Evolutionary conservation across 1,284 basidiomycete species (phyloP), one percentile per base, ranked within the genome.

Genomic region (Heterobasidion occidentale): DNA sequence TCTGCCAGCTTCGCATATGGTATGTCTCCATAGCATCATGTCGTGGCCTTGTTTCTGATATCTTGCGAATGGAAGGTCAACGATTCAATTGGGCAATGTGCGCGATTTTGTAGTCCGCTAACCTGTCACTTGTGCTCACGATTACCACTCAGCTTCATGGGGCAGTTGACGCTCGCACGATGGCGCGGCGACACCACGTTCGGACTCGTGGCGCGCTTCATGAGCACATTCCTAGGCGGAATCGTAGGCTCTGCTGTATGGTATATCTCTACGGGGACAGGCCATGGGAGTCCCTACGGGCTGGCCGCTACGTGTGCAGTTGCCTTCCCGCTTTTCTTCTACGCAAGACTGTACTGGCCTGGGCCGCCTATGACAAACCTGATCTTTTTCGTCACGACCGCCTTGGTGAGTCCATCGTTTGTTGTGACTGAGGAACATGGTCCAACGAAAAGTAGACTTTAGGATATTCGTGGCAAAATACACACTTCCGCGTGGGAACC

Each of bases 111-210:
- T 49, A 27, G 11, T 36, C 55, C 19, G 48, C 14, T 2, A 3
- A 14, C 49, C 34, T 46, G 27, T 9, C n/a, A 27, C 33, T 36
- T 14, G 34, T 11, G 56, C 9, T 48, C 52, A 62, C 6, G 12
- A 6, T 60, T 51, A 12, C 8, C 42, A 34, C 17, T 14, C 55
- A 88, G 86, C 19, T 77, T 90, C 62, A 87, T 89, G 81, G 85
- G 79, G 0, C 86, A 90, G 60, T 70, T 88, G 17, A 88, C 85
- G 0, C 68, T 88, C 1, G 73, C 84, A 11, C 78, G 86, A 9
- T 88, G 87, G 64, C 76, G 86, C 55, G 91, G 90, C 1, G 90
- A 92, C 59, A 93, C 90, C 0, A 79, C 82, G 0, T 86, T 86
- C 54, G 86, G 81, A 1, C 78, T 88, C 47, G 70, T 84, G 1